Conservation (phyloP, 1,284 basidiomycete species). For the Tausonia pullulans region DNA sequence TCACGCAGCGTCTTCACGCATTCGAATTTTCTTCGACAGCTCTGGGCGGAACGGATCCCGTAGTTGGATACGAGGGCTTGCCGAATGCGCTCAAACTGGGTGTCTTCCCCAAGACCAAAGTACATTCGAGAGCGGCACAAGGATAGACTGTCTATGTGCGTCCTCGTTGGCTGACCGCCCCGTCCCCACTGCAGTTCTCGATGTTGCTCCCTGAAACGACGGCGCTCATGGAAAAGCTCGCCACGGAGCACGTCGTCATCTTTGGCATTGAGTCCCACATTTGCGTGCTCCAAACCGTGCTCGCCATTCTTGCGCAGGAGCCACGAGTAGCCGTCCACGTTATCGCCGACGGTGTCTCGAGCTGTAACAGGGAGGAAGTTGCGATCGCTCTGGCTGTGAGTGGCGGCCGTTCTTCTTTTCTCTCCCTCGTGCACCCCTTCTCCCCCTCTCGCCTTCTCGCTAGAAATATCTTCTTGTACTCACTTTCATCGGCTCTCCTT, state of each 20-base stretch:
- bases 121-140: not conserved
- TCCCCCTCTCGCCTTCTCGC: not conserved
- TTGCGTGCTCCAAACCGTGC: conserved; percentile 71
- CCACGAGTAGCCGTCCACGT: conserved; percentile 52
- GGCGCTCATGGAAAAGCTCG: conserved; percentile 39
- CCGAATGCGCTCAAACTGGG: conserved; percentile 41
- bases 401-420: conserved; percentile 35
- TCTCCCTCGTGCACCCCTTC: too few species aligned
- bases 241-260: conserved; percentile 53
- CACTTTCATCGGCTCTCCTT: not conserved
- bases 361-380: conserved; percentile 50
- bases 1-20: too few species aligned
- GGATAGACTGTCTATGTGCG: conserved; percentile 18
- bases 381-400: conserved; percentile 40
- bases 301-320: conserved; percentile 46
- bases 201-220: conserved; percentile 64
- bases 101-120: conserved; percentile 51
- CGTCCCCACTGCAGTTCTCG: conserved; percentile 46
- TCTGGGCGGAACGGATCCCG: too few species aligned
- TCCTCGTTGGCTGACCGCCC: not conserved
- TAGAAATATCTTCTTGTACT: not conserved
- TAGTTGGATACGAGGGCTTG: too few species aligned
- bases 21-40: too few species aligned
- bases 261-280: conserved; percentile 88
- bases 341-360: conserved; percentile 73